Conservation (phyloP, 78 protist species). For the Parvularia atlantis region DNA sequence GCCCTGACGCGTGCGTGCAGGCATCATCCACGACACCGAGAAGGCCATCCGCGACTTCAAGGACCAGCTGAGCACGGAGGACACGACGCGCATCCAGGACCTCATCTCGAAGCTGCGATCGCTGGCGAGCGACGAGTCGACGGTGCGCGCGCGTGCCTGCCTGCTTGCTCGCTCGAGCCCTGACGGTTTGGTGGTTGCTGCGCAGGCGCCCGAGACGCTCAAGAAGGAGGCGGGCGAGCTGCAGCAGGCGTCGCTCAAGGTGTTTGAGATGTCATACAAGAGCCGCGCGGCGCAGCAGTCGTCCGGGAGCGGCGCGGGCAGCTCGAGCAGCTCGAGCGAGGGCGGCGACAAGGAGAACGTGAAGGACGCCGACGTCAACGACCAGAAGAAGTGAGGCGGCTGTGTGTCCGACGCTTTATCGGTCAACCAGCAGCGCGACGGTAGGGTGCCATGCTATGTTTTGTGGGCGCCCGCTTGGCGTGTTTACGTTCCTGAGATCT, state of each 20-base stretch:
- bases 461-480: no score
- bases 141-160: neutral
- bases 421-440: no score
- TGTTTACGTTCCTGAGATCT: no score
- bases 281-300: no score
- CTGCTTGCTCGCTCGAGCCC: no score
- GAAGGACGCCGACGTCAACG: constrained; percentile 6
- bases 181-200: no score
- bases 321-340: neutral
- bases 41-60: constrained; percentile 42
- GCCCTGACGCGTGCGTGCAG: no score
- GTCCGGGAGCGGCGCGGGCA: no score
- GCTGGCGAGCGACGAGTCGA: neutral
- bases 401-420: no score
- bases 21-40: constrained; percentile 38
- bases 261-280: constrained; percentile 22
- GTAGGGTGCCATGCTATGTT: no score
- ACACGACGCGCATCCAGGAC: constrained; percentile 13
- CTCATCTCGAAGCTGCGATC: constrained; percentile 11
- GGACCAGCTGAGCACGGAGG: constrained; percentile 13
- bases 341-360: constrained; percentile 1
- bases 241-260: constrained; percentile 22
- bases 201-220: neutral
- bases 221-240: neutral
- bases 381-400: neutral